phyloP scores from a whole-genome alignment of 108 stramenopile genomes.

The Nannochloropsis gaditana region DNA sequence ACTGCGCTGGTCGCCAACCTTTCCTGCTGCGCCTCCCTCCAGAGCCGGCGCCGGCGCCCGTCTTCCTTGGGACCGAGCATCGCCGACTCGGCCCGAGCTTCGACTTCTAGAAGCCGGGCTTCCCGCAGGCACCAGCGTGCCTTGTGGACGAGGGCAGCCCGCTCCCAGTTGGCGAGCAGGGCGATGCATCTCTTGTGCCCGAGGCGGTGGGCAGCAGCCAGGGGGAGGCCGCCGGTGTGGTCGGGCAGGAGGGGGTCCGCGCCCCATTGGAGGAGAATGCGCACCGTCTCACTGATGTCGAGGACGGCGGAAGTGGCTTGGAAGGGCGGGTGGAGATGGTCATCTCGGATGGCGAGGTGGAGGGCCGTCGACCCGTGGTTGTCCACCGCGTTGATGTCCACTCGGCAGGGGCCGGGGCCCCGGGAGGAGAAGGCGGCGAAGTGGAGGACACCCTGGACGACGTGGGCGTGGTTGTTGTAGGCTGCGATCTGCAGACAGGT shows the following conservation, averaged over 20 bases:
- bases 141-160: background rate
- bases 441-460: background rate
- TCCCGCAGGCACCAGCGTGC: background rate
- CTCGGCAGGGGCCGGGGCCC: background rate
- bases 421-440: slow-evolving; percentile 15
- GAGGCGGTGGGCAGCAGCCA: background rate
- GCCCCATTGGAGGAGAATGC: background rate
- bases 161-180: background rate
- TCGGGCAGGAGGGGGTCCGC: background rate
- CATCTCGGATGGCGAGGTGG: background rate
- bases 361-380: background rate
- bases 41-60: background rate
- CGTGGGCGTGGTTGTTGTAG: slow-evolving; percentile 14
- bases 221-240: background rate
- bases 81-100: background rate
- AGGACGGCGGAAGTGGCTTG: background rate
- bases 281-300: background rate
- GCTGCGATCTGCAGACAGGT: slow-evolving; percentile 4
- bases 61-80: background rate
- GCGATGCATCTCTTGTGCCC: background rate
- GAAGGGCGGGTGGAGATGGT: background rate
- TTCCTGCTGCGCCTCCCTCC: background rate
- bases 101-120: background rate
- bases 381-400: background rate
- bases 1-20: background rate